Conservation (phyloP, 768 basidiomycete genomes). For the Hypholoma sublateritium region DNA sequence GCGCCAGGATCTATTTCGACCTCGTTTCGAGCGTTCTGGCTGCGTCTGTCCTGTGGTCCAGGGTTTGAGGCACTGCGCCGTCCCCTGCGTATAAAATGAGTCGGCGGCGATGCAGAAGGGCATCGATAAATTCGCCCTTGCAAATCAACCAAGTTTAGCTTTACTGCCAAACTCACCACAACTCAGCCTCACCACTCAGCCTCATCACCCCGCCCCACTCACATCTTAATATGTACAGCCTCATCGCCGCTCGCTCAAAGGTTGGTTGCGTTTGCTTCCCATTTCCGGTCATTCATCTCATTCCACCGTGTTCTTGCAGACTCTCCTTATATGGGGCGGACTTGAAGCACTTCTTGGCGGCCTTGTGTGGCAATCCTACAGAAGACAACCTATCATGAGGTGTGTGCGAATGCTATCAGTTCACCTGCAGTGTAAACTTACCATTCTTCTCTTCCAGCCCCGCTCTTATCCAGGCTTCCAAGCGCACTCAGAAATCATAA, state of each 20-base stretch:
- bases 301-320: slow-evolving; percentile 19
- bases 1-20: background rate
- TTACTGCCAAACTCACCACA: background rate
- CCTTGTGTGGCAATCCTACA: slow-evolving; percentile 28
- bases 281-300: background rate
- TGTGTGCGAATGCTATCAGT: slow-evolving; percentile 7
- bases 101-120: too few species aligned
- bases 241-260: slow-evolving; percentile 25
- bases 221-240: slow-evolving; percentile 19
- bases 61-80: background rate
- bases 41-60: background rate
- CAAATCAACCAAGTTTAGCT: background rate
- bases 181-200: background rate
- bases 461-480: slow-evolving; percentile 1
- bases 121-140: background rate
- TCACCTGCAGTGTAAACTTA: background rate
- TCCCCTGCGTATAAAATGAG: slow-evolving; percentile 1
- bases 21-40: slow-evolving; percentile 8
- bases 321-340: slow-evolving; percentile 32
- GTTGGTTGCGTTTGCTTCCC: slow-evolving; percentile 8
- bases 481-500: background rate
- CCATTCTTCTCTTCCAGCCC: background rate
- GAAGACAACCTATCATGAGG: slow-evolving; percentile 16
- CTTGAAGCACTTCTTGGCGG: slow-evolving; percentile 31
- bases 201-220: background rate